These are phyloP conservation scores for Scleroderma bovista DNA, from an alignment of 768 basidiomycete genomes.

Conservation along the genomic window DNA sequence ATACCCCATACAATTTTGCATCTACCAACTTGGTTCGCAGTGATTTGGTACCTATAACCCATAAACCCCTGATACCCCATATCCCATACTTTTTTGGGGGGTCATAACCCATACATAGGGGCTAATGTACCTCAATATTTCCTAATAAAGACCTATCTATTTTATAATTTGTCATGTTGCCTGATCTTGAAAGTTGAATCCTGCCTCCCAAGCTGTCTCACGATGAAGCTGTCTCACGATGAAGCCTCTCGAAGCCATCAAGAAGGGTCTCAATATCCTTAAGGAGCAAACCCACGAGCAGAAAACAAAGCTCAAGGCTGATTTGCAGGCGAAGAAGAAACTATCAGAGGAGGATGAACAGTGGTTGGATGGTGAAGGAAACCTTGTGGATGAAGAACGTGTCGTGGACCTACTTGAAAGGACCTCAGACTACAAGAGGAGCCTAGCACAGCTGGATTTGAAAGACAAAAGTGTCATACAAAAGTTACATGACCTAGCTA, in stretches of 20 bases:
- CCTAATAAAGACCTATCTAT: neutral
- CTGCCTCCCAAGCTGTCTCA: too few relatives aligned
- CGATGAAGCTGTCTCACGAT: constrained; percentile 5
- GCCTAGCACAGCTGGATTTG: constrained; percentile 5
- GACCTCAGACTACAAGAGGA: constrained; percentile 16
- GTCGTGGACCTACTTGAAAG: constrained; percentile 12
- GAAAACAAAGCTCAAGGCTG: constrained; percentile 4
- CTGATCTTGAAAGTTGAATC: too few relatives aligned
- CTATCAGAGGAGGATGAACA: constrained; percentile 15
- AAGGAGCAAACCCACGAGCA: constrained; percentile 4
- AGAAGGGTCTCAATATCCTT: constrained; percentile 13
- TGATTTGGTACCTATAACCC: too few relatives aligned
- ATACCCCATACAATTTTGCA: too few relatives aligned
- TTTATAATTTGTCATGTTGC: too few relatives aligned
- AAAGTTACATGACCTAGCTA: neutral
- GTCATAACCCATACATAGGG: constrained; percentile 5
- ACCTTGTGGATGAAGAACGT: constrained; percentile 17
- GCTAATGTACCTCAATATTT: neutral
- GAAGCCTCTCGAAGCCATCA: constrained; percentile 10
- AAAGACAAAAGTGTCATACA: neutral
- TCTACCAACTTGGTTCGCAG: too few relatives aligned
- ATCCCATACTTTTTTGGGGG: too few relatives aligned
- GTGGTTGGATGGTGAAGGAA: constrained; percentile 18
- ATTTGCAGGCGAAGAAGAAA: constrained; percentile 5
- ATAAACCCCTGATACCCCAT: too few relatives aligned